Evolutionary conservation across 2,329 filamentous ascomycete species (phyloP), one percentile per base, ranked within the genome.

Genomic region (Pseudogymnoascus sp.): DNA sequence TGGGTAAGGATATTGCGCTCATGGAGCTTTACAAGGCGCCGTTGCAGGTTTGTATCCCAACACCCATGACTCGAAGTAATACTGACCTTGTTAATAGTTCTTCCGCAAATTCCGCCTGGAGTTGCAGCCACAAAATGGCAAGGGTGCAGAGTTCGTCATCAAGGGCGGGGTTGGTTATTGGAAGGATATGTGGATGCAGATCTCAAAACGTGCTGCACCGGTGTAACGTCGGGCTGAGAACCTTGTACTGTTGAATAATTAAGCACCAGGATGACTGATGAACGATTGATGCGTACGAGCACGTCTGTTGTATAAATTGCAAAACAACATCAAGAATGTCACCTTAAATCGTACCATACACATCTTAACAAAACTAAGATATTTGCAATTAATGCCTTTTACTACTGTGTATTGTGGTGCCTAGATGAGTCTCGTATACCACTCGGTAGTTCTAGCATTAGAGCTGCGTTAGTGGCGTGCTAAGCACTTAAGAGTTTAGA

Each of bases 11-110:
- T 43, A 78, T 82, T 62, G 80, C 78, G 1, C 73, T 77, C 66
- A 79, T 82, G 77, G 80, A 82, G 70, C 65, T 82, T 59, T 80
- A 75, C 67, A 81, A 82, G 71, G 73, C 66, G 2, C 71, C 75
- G 2, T 60, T 75, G 58, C 70, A 62, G 30, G 65, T 67, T 25
- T 60, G 60, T 53, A 28, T 18, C 43, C 30, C 15, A 30, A n/a
- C 15, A 30, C 25, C 43, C 14, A n/a, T 15, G 1, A 2, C n/a
- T 35, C 47, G 15, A 8, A 28, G 15, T 8, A n/a, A 22, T 18
- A n/a, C 43, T 50, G 43, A 50, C 7, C 68, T 69, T 58, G 28
- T 58, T 37, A 25, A 58, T 60, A 76, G 65, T 77, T 79, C 64
- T 74, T 78, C 57, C 69, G 75, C 5, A 72, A 66, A 0, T 78